These are phyloP conservation scores for Rhodotorula diobovata DNA, from an alignment of 768 basidiomycete species.

Conservation along the genomic window DNA sequence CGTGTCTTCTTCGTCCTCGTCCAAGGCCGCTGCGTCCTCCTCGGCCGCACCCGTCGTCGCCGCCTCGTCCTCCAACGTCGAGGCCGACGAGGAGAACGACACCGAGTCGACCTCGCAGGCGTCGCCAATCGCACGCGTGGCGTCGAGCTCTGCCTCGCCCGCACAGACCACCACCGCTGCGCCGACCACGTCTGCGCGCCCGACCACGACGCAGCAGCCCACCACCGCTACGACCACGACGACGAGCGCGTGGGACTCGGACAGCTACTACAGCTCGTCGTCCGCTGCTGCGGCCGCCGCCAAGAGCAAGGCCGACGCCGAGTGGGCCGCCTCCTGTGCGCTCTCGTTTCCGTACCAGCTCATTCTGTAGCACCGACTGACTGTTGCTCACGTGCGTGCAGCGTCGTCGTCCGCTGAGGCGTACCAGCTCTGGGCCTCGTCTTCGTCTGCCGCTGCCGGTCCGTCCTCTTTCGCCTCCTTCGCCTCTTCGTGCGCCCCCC, in stretches of 20 bases:
- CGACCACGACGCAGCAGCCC: constrained; percentile 1
- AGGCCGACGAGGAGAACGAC: no score
- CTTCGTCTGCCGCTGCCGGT: constrained; percentile 14
- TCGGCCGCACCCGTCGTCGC: background rate
- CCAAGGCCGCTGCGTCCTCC: background rate
- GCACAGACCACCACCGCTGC: background rate
- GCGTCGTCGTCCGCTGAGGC: background rate
- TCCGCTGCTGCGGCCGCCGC: background rate
- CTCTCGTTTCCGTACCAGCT: no score
- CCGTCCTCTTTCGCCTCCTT: background rate
- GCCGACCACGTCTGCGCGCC: background rate
- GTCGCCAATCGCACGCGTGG: no score
- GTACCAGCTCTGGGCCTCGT: constrained; percentile 14
- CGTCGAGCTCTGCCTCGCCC: background rate
- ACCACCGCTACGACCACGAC: background rate
- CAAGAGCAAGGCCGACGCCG: background rate
- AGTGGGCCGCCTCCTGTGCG: background rate
- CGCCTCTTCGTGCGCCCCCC: no score
- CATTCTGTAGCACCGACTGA: background rate
- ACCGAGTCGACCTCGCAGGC: no score
- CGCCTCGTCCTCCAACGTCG: background rate
- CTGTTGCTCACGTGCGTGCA: background rate
- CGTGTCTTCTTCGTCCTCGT: background rate
- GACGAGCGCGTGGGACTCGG: constrained; percentile 12
- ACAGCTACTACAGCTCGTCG: background rate